Evolutionary conservation across 2,329 filamentous ascomycete genomes (phyloP), one percentile per base, ranked within the genome.

Genomic region (Cytospora paraplurivora): DNA sequence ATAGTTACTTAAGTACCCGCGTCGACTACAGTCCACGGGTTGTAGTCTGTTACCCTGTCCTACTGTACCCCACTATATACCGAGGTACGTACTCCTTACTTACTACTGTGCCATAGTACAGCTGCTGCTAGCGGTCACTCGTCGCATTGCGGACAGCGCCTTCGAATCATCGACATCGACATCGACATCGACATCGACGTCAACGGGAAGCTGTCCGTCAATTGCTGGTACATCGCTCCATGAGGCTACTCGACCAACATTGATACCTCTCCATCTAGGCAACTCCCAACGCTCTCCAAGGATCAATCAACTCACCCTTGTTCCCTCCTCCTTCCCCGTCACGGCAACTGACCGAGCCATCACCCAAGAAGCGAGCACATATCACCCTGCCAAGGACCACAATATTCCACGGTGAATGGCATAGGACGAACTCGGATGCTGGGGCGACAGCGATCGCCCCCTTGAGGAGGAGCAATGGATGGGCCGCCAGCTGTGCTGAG

Each of bases 401-500:
- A 13, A 11, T 32, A 54, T 32, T 32, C 11, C 27, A 54, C 44
- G 21, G 49, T 66, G 61, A 15, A 66, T 66, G 64, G 64, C 57
- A 64, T 66, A 66, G 56, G 44, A 47, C 52, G 17, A 56, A 17
- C 56, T 68, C 71, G 71, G 67, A 72, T 72, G 72, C 69, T 65
- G 63, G 59, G 65, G 66, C 65, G 68, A 66, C 70, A 70, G 68
- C 67, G 64, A 66, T 67, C 58, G 66, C 69, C 68, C 66, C 41
- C 68, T 69, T 68, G 71, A 68, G 70, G 72, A 72, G 69, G 73
- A 70, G 70, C 71, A 69, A 75, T 76, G 74, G 74, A 74, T 56
- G 72, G 74, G 64, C 72, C 71, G 64, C 67, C 72, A 67, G 70
- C 78, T 74, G 83, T 83, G 78, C 76, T 84, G 75, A 81, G 80